Evolutionary conservation across 129 eudicot genomes (phyloP), one percentile per base, ranked within the genome.

Genomic region (Flaveria ramosissima): DNA sequence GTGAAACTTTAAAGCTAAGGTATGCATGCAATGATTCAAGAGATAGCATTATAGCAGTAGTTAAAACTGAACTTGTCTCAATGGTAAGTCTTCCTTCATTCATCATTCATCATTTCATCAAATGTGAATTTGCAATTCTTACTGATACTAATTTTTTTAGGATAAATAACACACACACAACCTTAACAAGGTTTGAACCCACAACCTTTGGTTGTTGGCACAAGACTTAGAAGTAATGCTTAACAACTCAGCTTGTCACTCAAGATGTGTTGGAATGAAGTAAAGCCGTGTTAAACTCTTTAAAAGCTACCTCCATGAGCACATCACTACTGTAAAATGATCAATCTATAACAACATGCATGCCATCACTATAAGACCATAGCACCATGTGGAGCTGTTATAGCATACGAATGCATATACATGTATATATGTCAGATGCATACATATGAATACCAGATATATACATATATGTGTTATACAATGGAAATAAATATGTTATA

Each of bases 11-110:
- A 1, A 60, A 39, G 67, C 67, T 60, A 60, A n/a, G n/a, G 15
- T 24, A 60, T 60, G 67, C 67, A 60, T 60, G 67, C 67, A 60
- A 12, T 60, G 15, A 60, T 62, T 62, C 20, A 62, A 26, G 68
- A 14, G 15, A 62, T 30, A 27, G 53, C n/a, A 48, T 48, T 48
- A 48, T 12, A 3, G 12, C 45, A 62, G 11, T 62, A 62, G 45
- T 27, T 60, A 39, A 60, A 24, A 60, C 41, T 60, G 8, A 24
- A 60, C 39, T 60, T 16, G 13, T 60, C 17, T 5, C 67, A 24
- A 60, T 60, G 67, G 41, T 24, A 59, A 59, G 65, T 59, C 23
- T 30, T 59, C 16, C 13, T 43, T 45, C 11, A 1, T 45, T 9
- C 11, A 9, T 45, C 48, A 9, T 45, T 9, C 11, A 9, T 45